Base-by-base conservation (phyloP, 148 eudicot genomes). In the Camellia sinensis region DNA sequence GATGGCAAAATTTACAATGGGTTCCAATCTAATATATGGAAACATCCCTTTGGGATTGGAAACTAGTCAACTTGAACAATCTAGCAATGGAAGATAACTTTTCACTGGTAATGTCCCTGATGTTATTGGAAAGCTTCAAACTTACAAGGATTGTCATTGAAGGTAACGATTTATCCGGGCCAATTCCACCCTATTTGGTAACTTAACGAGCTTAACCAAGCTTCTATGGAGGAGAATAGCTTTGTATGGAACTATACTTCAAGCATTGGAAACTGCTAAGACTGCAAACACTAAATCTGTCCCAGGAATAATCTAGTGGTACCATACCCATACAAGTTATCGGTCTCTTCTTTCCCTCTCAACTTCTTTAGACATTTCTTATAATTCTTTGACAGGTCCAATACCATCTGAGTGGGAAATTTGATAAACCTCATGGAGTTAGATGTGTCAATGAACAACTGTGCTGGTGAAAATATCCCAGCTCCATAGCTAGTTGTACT, bases 151-250 rank as follows among this genome's bases (percentile, higher is more conserved):
- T 72, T 80, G 41, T 1, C 18, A 37, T 8, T 88, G 3, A n/a
- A 21, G 7, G 3, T 11, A 88, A 87, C 64, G 74, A 44, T 12
- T 48, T 90, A 6, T 63, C 79, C 2, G 85, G 86, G 17, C 41
- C 6, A 6, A 77, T 88, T 29, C 91, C 91, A 2, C 21, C n/a
- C 73, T 15, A 29, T 7, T 85, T 2, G 79, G 84, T 3, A 85
- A 85, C 41, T 41, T 67, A 15, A 57, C 61, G 0, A 10, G 13
- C 8, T 57, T 57, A 57, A 57, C 61, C 61, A 57, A 9, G 61
- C 61, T 57, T 9, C 12, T 57, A 57, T 57, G 15, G 61, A 9
- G 15, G 61, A 57, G 3, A 57, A 57, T 57, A 57, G 61, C 8
- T 15, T 57, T 3, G 61, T n/a, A 57, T 3, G 61, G 61, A 57